A percentile compares a stretch with the other conserved stretches of the same genome.
These are phyloP conservation scores for Plasmodium blacklocki DNA, from an alignment of 169 alveolate species.

Conservation along the genomic window DNA sequence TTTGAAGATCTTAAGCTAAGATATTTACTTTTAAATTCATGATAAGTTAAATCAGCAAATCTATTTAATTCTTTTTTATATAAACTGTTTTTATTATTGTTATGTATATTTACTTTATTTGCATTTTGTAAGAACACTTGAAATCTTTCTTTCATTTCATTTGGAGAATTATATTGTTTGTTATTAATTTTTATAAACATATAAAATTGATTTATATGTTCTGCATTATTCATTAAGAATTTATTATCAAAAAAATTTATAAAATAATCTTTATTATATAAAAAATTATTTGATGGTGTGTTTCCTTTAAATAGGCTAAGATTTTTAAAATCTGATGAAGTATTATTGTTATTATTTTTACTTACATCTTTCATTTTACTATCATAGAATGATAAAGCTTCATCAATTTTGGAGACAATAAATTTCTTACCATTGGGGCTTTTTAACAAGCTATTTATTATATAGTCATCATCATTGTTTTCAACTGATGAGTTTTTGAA, in stretches of 20 bases:
- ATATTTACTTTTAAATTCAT: slow-evolving; percentile 71
- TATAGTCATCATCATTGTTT: slow-evolving; percentile 13
- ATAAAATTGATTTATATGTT: slow-evolving; percentile 42
- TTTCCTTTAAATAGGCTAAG: background rate
- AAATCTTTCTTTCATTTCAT: slow-evolving; percentile 62
- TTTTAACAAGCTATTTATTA: slow-evolving; percentile 26
- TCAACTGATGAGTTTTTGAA: background rate
- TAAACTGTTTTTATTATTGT: slow-evolving; percentile 16
- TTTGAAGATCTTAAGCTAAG: background rate
- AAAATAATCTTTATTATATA: background rate
- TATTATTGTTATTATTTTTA: background rate
- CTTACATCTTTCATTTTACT: background rate
- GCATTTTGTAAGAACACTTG: slow-evolving; percentile 33
- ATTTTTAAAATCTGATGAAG: background rate
- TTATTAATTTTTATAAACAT: slow-evolving; percentile 26
- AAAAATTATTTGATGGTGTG: background rate
- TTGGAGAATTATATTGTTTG: slow-evolving; percentile 23
- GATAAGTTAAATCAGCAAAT: slow-evolving; percentile 76
- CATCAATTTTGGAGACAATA: slow-evolving; percentile 31
- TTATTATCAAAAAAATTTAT: slow-evolving; percentile 14
- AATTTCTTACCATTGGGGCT: slow-evolving; percentile 44
- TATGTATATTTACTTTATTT: slow-evolving; percentile 43
- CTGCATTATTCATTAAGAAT: slow-evolving; percentile 45
- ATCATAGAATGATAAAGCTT: slow-evolving; percentile 3
- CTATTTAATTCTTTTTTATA: slow-evolving; percentile 69